Evolutionary conservation across 2,329 filamentous ascomycete species (phyloP).

Genomic region (Colletotrichum cordylinicola): DNA sequence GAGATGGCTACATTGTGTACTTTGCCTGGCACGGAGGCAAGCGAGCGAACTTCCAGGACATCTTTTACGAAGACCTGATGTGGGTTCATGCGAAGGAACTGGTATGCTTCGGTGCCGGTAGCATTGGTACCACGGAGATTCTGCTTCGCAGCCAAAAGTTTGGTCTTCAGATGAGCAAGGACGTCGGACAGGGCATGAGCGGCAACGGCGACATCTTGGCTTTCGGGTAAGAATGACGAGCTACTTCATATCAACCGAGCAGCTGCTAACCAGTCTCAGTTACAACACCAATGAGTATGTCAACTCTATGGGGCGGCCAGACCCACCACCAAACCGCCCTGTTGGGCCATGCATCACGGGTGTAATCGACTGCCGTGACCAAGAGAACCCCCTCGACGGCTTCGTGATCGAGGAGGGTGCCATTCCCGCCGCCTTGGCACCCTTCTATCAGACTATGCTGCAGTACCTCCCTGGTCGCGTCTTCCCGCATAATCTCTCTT

Average conservation of each 20-base stretch:
- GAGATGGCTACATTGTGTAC: conserved; percentile 67
- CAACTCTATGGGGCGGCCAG: conserved; percentile 59
- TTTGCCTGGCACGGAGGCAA: conserved; percentile 69
- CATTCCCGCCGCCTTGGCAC: conserved; percentile 61
- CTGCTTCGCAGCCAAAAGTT: conserved; percentile 64
- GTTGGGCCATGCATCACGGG: conserved; percentile 68
- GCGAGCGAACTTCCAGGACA: conserved; percentile 56
- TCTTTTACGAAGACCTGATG: conserved; percentile 65
- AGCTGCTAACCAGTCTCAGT: conserved; percentile 30
- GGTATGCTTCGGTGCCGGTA: conserved; percentile 72
- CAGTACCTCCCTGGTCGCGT: conserved; percentile 56
- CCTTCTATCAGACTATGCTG: conserved; percentile 63
- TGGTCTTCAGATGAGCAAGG: conserved; percentile 62
- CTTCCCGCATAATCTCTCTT: conserved; percentile 39
- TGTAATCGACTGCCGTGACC: conserved; percentile 64
- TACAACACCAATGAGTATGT: conserved; percentile 64
- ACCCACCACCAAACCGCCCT: conserved; percentile 54
- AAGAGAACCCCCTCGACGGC: conserved; percentile 61
- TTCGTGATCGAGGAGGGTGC: conserved; percentile 70
- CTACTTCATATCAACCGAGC: conserved; percentile 9
- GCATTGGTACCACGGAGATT: conserved; percentile 71
- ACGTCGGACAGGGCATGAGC: conserved; percentile 65
- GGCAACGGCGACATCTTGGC: conserved; percentile 73
- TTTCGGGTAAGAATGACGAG: conserved; percentile 54
- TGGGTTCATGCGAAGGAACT: conserved; percentile 71